Evolutionary conservation across 2,329 filamentous ascomycete species (phyloP), one percentile per base, ranked within the genome.

Genomic region (Penicillium digitatum): DNA sequence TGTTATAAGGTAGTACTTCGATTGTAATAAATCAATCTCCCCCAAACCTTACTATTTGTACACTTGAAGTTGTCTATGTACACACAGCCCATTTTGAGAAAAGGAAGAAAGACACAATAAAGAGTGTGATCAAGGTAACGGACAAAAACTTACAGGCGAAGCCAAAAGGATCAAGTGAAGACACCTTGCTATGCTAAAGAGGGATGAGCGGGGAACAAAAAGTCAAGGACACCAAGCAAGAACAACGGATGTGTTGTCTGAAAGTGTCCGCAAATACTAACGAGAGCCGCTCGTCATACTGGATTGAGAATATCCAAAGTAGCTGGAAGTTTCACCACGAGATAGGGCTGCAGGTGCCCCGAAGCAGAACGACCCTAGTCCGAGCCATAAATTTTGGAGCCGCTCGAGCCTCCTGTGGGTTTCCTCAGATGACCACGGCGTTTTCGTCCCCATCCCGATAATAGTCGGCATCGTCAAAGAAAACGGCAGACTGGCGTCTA

Each of bases 401-500:
- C 57, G 60, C 60, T 57, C 50, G 39, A 59, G 58, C 57, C 59
- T 52, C 57, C 39, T 27, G 43, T 43, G 29, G 12, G 40, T 31
- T n/a, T n/a, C 24, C 44, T 64, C 57, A 65, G 51, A 62, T 65
- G 56, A 60, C 39, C 34, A 54, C 9, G 16, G 60, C 35, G 26
- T 66, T 61, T 16, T 70, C 68, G 27, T 70, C 66, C 7, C 62
- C 68, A 24, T 70, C 66, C 7, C 62, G 64, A 49, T 70, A 71
- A 12, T 71, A 57, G 56, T 74, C 72, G 0, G 63, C 44, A 62
- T 78, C 75, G 44, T 77, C 73, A 62, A 77, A 79, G 55, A 79
- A 76, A 7, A 79, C 76, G 22, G 76, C 74, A 20, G 74, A 76
- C 59, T 79, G 76, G 40, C 76, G 70, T 35, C 72, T 66, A 58